Percentiles rank a stretch among this genome's conserved stretches.
phyloP scores from a whole-genome alignment of 129 eudicot genomes.

The Rutidosis leptorrhynchoides region DNA sequence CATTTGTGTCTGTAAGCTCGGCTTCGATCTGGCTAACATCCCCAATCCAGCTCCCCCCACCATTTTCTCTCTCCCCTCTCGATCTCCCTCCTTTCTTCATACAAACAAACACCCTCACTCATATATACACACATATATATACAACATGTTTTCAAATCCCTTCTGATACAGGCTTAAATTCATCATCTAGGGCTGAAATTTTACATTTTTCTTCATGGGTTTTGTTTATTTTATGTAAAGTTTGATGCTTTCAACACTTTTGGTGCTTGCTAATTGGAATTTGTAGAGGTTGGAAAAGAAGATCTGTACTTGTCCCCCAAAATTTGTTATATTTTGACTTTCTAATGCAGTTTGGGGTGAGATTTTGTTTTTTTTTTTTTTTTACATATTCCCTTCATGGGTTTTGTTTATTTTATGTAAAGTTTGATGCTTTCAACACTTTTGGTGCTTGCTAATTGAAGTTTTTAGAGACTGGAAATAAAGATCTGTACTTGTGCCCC shows the following conservation, averaged over 20 bases:
- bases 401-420: conserved; percentile 6
- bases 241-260: conserved; percentile 3
- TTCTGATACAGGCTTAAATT: conserved; percentile 8
- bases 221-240: conserved; percentile 4
- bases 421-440: conserved; percentile 6
- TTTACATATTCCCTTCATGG: background rate
- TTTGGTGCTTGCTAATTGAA: conserved; percentile 5
- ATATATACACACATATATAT: conserved; percentile 1
- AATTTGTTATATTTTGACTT: conserved; percentile 11
- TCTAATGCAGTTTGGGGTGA: conserved; percentile 41
- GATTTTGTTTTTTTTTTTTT: background rate
- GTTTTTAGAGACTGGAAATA: conserved; percentile 21
- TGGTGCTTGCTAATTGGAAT: conserved; percentile 11
- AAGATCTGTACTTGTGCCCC: conserved; percentile 16
- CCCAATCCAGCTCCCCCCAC: conserved; percentile 35
- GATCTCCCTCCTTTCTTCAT: conserved; percentile 18
- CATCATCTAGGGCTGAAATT: background rate
- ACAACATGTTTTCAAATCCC: background rate
- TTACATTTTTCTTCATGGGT: background rate
- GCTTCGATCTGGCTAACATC: conserved; percentile 45
- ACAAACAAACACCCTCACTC: conserved; percentile 10
- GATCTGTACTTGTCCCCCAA: conserved; percentile 14
- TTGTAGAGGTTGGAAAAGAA: conserved; percentile 19
- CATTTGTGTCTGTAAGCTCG: conserved; percentile 35
- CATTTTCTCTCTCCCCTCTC: conserved; percentile 25